Conservation (phyloP, 257 asterid genomes). For the Penstemon eatonii region DNA sequence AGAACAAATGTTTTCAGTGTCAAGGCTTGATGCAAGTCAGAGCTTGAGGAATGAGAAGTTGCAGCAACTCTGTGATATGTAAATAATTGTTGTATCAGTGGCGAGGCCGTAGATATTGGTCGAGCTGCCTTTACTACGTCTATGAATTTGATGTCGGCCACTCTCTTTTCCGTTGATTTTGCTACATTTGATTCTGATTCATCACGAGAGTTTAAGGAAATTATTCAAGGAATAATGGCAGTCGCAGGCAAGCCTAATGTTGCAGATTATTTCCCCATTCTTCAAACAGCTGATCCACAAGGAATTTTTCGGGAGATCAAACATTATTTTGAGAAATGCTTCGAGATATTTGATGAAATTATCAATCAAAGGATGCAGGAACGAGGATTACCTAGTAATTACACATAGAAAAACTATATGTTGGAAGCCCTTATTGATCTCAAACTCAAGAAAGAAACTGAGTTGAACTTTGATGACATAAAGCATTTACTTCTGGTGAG, state of each 20-base stretch:
- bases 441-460: constrained; percentile 26
- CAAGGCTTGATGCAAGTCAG: constrained; percentile 14
- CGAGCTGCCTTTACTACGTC: constrained; percentile 27
- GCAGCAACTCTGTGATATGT: constrained; percentile 15
- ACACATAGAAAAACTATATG: constrained; percentile 23
- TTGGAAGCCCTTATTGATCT: constrained; percentile 37
- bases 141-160: constrained; percentile 23
- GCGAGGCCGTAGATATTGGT: constrained; percentile 16
- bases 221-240: constrained; percentile 7
- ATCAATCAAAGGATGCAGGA: constrained; percentile 41
- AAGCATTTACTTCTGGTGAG: constrained; percentile 37
- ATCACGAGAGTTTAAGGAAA: constrained; percentile 24
- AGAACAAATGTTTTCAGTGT: constrained; percentile 19
- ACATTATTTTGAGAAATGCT: constrained; percentile 33
- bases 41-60: constrained; percentile 22
- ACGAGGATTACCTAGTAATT: no score
- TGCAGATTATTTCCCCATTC: constrained; percentile 19
- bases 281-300: constrained; percentile 43
- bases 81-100: constrained; percentile 3
- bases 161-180: constrained; percentile 18
- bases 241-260: constrained; percentile 10
- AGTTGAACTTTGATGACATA: constrained; percentile 29
- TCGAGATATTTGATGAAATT: constrained; percentile 35
- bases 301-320: constrained; percentile 35
- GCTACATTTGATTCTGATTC: constrained; percentile 13